phyloP scores from a whole-genome alignment of 345 rosid genomes.

The Mallotus nudiflorus region DNA sequence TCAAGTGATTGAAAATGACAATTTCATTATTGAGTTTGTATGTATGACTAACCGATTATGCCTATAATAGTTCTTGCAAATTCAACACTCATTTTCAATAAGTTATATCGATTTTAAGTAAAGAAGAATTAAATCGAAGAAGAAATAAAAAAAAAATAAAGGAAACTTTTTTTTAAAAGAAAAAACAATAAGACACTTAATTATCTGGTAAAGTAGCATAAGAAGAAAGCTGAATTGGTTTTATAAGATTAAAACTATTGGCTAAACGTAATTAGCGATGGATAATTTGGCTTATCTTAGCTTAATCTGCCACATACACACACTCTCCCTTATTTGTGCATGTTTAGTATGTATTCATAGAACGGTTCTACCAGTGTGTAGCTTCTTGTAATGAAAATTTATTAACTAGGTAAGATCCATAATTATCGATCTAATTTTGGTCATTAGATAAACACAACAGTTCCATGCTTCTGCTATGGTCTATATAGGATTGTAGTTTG shows the following conservation, averaged over 20 bases:
- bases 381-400: neutral
- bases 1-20: neutral
- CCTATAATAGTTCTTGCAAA: constrained; percentile 50
- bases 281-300: neutral
- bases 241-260: neutral
- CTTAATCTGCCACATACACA: no score
- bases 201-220: neutral
- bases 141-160: neutral
- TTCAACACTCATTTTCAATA: constrained; percentile 19
- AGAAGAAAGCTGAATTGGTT: neutral
- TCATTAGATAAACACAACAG: neutral
- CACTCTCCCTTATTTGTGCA: no score
- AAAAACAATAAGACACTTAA: no score
- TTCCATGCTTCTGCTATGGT: no score
- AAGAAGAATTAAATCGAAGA: neutral
- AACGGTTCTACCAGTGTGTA: neutral
- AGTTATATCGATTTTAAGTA: neutral
- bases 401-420: neutral
- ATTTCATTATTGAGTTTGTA: no score
- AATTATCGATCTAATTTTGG: neutral
- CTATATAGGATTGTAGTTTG: no score
- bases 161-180: no score
- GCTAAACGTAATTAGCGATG: constrained; percentile 9
- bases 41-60: constrained; percentile 48
- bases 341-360: no score